Evolutionary conservation across 2,329 filamentous ascomycete species (phyloP), one percentile per base, ranked within the genome.

Genomic region (Neopestalotiopsis clavispora): DNA sequence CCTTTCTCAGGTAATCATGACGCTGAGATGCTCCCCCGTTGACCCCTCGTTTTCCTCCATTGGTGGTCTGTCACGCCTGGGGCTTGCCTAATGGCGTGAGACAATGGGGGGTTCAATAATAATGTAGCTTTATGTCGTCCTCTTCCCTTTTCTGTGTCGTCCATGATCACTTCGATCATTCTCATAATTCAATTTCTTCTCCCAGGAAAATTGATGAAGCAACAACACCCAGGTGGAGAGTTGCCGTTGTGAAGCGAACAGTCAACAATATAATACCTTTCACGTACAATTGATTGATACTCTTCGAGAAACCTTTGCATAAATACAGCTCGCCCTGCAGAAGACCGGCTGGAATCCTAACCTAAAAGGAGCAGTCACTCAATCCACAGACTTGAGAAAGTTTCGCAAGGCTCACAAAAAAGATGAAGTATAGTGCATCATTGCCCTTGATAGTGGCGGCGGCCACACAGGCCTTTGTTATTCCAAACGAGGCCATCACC

Each of bases 401-500:
- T 20, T 12, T 57, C 30, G 9, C 34, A 14, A 34, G 40, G 34
- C 32, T 34, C 32, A n/a, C 10, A 32, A 10, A 38, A 38, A 71
- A 66, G 7, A 76, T 76, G 75, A 75, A 69, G 69, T 74, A 76
- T 67, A 71, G 70, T 23, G 45, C 68, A 17, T 32, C 75, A n/a
- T 64, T 76, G 69, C 72, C 74, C 40, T 62, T 75, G 2, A 71
- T 66, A 69, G 74, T 71, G 20, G 74, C 72, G n/a, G 69, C 70
- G 14, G 69, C 70, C 17, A 70, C 72, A 40, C 52, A 70, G 52
- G 74, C 71, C 38, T 68, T 76, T 66, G 71, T 76, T 62, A 73
- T 79, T 56, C 77, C 77, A 23, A 75, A 78, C 52, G 76, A 78
- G 40, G 71, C 67, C 13, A 78, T 72, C 30, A 74, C 75, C 1